Base-by-base conservation (phyloP, 257 asterid genomes). In the Schizonepeta tenuifolia region DNA sequence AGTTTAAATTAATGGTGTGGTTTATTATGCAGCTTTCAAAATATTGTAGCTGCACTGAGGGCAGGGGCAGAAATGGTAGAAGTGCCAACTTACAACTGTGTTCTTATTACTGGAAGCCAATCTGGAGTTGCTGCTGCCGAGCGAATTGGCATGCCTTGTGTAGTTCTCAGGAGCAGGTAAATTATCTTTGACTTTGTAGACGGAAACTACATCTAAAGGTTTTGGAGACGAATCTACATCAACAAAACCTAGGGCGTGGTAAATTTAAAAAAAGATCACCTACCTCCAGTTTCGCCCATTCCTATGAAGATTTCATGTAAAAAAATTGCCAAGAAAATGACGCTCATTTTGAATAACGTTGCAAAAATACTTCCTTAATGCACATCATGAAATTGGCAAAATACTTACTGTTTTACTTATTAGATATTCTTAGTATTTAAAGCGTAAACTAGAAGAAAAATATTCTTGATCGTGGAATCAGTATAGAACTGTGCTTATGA, bases 81-180 rank as follows among this genome's bases (percentile, higher is more conserved):
- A 26, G 81, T 88, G 20, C 90, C 97, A 2, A 66, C 83, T 59
- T 0, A 61, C 76, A 80, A 79, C 22, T 94, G 99, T 62, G 82
- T 94, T 74, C 87, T 91, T 67, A 80, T 94, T 75, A 86, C 98
- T 24, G 99, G 97, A 86, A 86, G 96, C 86, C 96, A 82, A 78
- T 60, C 85, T 35, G 96, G 97, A 76, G 90, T 82, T 58, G 82
- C 86, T 75, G 97, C 90, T 28, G 97, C 98, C 5, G 91, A 88
- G 87, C 86, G 90, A 53, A 87, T 91, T 38, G 83, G 92, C 83
- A 89, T 91, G 96, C 91, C 91, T 72, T 85, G 89, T 67, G 84
- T 93, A 69, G 96, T 87, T 77, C 88, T 93, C n/a, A 87, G 96
- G 40, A 86, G 96, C 96, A 89, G 98, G 98, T 93, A 89, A 78